Evolutionary conservation across 371 early-diverging fungal genomes (phyloP), one percentile per base, ranked within the genome.

Genomic region (Zopfochytrium polystomum): DNA sequence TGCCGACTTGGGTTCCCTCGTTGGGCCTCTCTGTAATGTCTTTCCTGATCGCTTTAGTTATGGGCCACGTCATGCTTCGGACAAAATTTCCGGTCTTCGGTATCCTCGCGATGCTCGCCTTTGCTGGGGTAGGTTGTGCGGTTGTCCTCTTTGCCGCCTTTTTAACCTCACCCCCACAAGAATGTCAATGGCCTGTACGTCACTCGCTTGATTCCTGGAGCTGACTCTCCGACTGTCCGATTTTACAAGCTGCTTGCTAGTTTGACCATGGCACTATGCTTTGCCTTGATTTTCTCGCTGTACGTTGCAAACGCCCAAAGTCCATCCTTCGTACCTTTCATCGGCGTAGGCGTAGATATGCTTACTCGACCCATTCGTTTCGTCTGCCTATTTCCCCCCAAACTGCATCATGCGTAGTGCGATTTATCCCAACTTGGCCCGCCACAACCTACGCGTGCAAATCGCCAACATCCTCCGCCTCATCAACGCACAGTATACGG

Each of bases 371-470:
- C n/a, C n/a, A n/a, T n/a, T n/a, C n/a, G n/a, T n/a, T n/a, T n/a
- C n/a, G n/a, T n/a, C n/a, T n/a, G n/a, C n/a, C n/a, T n/a, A n/a
- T n/a, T n/a, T n/a, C n/a, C n/a, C n/a, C 18, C 38, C 18, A 18
- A 38, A 38, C 18, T 38, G 7, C 18, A 18, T 11, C 7, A 48
- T 11, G 22, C 11, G 30, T 22, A 32, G 33, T 18, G 61, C 60
- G 7, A 30, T 71, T 26, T 67, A 65, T 54, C 65, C 72, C 22
- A 67, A 60, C 55, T 58, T 58, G 20, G 62, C 72, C 3, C 61
- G 66, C 2, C 54, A 53, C 3, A 38, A 48, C 23, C 56, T 71
- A 44, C 64, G 68, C 20, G n/a, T 9, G 15, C 46, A 34, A n/a
- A 35, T 68, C 43, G 31, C 46, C 30, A n/a, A 38, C 49, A 52